Evolutionary conservation across 257 asterid species (phyloP).

Genomic region (Scutellaria barbata): DNA sequence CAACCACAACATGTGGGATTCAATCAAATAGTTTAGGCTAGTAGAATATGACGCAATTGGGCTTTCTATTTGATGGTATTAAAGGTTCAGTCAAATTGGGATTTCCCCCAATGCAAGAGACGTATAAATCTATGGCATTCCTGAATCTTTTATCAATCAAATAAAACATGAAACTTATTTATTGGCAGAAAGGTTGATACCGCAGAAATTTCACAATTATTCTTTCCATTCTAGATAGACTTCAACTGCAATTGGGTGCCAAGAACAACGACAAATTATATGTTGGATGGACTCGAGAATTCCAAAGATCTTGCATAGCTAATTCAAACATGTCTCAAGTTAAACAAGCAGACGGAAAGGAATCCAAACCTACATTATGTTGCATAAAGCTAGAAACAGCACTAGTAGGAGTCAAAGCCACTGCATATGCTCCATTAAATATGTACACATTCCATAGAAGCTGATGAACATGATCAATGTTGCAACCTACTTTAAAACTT

Average conservation of each 20-base stretch:
- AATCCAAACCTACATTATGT: slow-evolving; percentile 8
- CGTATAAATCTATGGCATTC: too few species aligned
- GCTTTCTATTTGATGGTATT: too few species aligned
- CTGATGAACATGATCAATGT: background rate
- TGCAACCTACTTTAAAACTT: background rate
- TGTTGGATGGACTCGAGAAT: background rate
- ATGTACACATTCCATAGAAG: slow-evolving; percentile 10
- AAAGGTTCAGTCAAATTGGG: too few species aligned
- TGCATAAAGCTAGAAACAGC: background rate
- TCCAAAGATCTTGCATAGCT: background rate
- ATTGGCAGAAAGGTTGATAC: too few species aligned
- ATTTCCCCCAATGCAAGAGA: too few species aligned
- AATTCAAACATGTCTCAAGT: background rate
- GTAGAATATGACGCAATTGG: too few species aligned
- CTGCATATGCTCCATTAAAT: slow-evolving; percentile 1
- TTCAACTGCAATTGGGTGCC: background rate
- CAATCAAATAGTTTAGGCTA: too few species aligned
- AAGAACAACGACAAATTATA: background rate
- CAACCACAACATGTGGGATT: too few species aligned
- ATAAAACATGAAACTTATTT: too few species aligned
- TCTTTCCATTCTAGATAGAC: background rate
- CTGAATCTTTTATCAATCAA: too few species aligned
- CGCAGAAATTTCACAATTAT: too few species aligned
- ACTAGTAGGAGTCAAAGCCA: background rate
- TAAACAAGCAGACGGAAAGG: slow-evolving; percentile 15